phyloP scores from a whole-genome alignment of 2,329 filamentous ascomycete species.

The Fusarium gaditjirri region DNA sequence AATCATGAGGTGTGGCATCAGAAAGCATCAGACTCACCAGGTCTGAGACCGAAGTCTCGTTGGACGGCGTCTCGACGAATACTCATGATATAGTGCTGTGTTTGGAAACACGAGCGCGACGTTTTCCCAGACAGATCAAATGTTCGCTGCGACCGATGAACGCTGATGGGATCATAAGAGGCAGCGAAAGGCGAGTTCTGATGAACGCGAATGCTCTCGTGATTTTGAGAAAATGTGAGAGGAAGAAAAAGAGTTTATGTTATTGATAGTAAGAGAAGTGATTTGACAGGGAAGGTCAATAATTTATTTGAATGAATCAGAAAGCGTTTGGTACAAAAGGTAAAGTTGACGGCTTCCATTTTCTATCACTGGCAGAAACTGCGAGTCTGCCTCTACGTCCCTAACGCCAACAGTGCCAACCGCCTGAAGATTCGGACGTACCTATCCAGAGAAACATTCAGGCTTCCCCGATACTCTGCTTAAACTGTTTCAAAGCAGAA shows the following conservation, averaged over 20 bases:
- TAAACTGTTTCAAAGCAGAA: constrained; percentile 60
- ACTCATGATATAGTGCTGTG: neutral
- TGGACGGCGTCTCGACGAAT: constrained; percentile 8
- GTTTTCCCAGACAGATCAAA: neutral
- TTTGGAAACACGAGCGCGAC: neutral
- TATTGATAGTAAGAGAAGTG: neutral
- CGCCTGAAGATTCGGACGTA: neutral
- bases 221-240: neutral
- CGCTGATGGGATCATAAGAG: neutral
- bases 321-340: neutral
- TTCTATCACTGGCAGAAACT: constrained; percentile 9
- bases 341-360: neutral
- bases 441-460: neutral
- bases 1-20: neutral
- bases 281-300: neutral
- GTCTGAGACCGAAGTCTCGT: constrained; percentile 25
- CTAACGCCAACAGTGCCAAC: neutral
- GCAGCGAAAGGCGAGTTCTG: neutral
- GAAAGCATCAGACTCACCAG: neutral
- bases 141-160: neutral
- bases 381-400: neutral
- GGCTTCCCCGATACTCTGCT: constrained; percentile 46
- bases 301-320: neutral
- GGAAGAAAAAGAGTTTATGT: neutral
- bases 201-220: neutral